Base-by-base conservation (phyloP, 257 asterid species). In the Oldenlandia corymbosa region DNA sequence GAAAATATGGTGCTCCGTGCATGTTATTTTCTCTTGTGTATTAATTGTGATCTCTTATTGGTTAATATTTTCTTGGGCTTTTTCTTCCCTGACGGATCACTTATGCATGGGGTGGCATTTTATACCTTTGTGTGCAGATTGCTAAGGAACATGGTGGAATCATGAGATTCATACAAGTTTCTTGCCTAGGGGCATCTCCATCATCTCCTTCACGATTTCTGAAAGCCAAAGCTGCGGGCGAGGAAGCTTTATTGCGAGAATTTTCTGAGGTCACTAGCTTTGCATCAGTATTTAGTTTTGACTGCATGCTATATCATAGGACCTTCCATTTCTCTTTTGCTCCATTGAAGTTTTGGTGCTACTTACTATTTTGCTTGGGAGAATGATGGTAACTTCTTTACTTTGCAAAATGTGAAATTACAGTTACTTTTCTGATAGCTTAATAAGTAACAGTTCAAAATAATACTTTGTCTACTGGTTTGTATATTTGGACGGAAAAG, bases 91-190 rank as follows among this genome's bases (percentile, higher is more conserved):
- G 60, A 20, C 17, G 14, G 31, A 3, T 34, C 6, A 9, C 6
- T 34, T 3, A 34, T 9, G 7, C 61, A 56, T 16, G 4, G 42
- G 10, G 45, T 57, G 28, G 12, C 14, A 36, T 74, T 20, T 42
- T 55, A 54, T 26, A 68, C 69, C 57, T 17, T 71, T 54, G 68
- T 61, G 1, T 55, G 72, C 81, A 93, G 99, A 93, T 93, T 34
- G 88, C 97, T 46, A 93, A 83, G 73, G 97, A 93, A 81, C 99
- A 93, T 42, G 96, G 99, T 67, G 99, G 99, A 58, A 83, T 93
- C 73, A 73, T 81, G 92, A 83, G 99, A 67, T 93, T 75, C 80
- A 85, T 93, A 70, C 97, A 93, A 62, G 86, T 87, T 77, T 93
- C 99, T 60, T 76, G 89, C 75, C 72, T 93, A 80, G 97, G 99